Base-by-base conservation (phyloP, 73 alveolate species). In the Tetrahymena malaccensis region DNA sequence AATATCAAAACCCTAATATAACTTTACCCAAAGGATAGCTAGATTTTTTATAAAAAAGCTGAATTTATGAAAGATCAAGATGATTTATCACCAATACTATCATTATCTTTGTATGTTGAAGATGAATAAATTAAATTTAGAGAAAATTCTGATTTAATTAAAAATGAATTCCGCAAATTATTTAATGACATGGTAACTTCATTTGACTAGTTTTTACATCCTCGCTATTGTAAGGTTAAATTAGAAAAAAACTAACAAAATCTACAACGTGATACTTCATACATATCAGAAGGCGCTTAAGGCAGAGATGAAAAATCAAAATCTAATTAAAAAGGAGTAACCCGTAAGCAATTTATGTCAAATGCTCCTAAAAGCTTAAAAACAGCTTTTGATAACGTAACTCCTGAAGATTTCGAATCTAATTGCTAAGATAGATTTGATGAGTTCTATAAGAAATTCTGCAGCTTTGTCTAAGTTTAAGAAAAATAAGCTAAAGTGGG, bases 191-290 rank as follows among this genome's bases (percentile, higher is more conserved):
- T 94, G 25, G 93, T 94, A 34, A 85, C 93, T 16, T 94, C 95
- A 40, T 94, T 94, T 94, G 96, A 94, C 55, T 43, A 94, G 38
- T 94, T 94, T 34, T 43, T 94, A 34, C 94, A 84, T 40, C 96
- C 96, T 35, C 57, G 94, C 34, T 84, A 35, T 27, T 89, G 95
- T 5, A 94, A 94, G n/a, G 95, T 94, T 4, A 84, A 35, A 34
- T 35, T 37, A 38, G 94, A 94, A 70, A 70, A 70, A 31, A 70
- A 70, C 25, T 70, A 27, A 8, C 11, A 70, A 70, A 27, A 15
- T 22, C 31, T 70, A 31, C 17, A 70, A 11, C 89, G 89, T 4
- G 89, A 70, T 31, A 70, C 34, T 70, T 70, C 89, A 27, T 70
- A 70, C 21, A 27, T 70, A 4, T n/a, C 34, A 17, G 89, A 70